A percentile compares a stretch with the other conserved stretches of the same genome.
Conservation (phyloP, 2,329 filamentous ascomycete species). For the Arthrobotrys iridis region DNA sequence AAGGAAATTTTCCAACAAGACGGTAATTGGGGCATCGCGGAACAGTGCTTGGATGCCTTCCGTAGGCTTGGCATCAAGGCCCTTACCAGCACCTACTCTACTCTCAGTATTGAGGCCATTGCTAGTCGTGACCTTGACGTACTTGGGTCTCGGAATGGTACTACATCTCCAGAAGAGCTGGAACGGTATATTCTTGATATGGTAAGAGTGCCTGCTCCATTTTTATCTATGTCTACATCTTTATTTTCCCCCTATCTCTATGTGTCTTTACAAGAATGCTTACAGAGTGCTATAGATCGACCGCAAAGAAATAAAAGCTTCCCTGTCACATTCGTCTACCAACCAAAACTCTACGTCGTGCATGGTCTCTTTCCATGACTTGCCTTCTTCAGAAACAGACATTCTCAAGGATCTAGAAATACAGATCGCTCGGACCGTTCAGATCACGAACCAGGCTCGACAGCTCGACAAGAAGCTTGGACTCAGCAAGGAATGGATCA, state of each 20-base stretch:
- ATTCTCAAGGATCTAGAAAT: slow-evolving; percentile 63
- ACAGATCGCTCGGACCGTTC: slow-evolving; percentile 66
- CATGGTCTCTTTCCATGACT: slow-evolving; percentile 58
- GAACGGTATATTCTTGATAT: slow-evolving; percentile 58
- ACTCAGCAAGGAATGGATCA: slow-evolving; percentile 70
- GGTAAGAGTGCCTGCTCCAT: slow-evolving; percentile 44
- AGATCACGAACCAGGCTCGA: slow-evolving; percentile 66
- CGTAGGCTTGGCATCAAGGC: slow-evolving; percentile 79
- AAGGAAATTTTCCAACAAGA: slow-evolving; percentile 73
- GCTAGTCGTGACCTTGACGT: slow-evolving; percentile 58
- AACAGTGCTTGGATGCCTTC: slow-evolving; percentile 75
- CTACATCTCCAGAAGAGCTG: slow-evolving; percentile 55
- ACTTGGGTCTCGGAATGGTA: slow-evolving; percentile 54
- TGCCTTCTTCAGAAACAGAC: slow-evolving; percentile 60
- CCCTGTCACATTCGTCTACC: slow-evolving; percentile 58
- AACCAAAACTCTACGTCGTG: slow-evolving; percentile 55
- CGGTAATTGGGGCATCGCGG: slow-evolving; percentile 76
- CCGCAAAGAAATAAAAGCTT: slow-evolving; percentile 58
- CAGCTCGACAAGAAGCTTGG: slow-evolving; percentile 68
- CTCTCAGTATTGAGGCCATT: slow-evolving; percentile 68
- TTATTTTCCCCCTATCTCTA: too few relatives aligned
- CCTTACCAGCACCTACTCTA: slow-evolving; percentile 76
- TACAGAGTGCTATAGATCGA: too few relatives aligned
- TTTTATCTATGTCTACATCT: too few relatives aligned
- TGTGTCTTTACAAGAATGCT: too few relatives aligned